Conservation (phyloP, 345 rosid genomes). For the Firmiana major region DNA sequence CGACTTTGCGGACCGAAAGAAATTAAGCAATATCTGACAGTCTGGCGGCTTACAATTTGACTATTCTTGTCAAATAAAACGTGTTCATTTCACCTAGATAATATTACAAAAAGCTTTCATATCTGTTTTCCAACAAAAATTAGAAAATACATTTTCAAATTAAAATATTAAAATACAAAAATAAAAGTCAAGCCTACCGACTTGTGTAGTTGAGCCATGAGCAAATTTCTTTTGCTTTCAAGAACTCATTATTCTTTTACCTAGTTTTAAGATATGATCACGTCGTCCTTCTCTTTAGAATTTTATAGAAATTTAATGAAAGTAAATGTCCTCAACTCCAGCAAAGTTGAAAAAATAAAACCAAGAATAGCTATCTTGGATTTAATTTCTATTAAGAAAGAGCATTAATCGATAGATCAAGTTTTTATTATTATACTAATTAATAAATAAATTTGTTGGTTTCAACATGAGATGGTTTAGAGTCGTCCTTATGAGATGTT, state of each 20-base stretch:
- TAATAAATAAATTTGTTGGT: too few relatives aligned
- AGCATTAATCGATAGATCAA: too few relatives aligned
- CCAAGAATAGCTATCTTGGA: too few relatives aligned
- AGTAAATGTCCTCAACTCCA: neutral
- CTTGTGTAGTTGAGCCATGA: neutral
- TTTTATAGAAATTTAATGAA: neutral
- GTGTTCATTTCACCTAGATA: neutral
- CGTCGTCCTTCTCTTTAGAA: neutral
- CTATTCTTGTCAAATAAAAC: neutral
- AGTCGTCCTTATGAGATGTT: too few relatives aligned
- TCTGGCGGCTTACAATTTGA: neutral
- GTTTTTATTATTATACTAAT: too few relatives aligned
- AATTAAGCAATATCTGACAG: neutral
- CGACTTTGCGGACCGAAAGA: neutral
- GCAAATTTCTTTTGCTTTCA: too few relatives aligned
- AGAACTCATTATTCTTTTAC: neutral
- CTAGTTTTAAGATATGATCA: neutral
- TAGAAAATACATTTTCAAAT: neutral
- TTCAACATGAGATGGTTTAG: too few relatives aligned
- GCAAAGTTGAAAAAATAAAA: neutral
- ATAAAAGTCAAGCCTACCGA: constrained; percentile 5
- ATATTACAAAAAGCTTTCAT: neutral
- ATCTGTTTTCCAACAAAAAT: neutral
- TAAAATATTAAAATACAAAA: neutral
- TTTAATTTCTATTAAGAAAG: too few relatives aligned